Base-by-base conservation (phyloP, 2,329 filamentous ascomycete species). In the Ophiostoma novo-ulmi region DNA sequence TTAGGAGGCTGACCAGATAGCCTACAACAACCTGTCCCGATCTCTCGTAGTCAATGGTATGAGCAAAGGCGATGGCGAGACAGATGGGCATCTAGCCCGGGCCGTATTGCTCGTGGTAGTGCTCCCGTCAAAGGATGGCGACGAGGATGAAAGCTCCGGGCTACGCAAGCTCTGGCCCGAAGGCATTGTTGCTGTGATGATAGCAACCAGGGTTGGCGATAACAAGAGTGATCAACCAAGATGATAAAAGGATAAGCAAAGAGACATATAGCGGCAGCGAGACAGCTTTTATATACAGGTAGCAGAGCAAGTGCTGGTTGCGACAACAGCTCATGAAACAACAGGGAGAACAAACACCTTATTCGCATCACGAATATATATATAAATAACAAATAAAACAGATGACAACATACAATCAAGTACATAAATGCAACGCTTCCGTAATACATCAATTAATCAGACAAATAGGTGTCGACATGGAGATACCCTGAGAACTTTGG, bases 211-310 rank as follows among this genome's bases (percentile, higher is more conserved):
- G 13, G 58, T 17, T 63, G 58, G 26, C 13, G 13, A 63, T 35
- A 7, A 26, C 52, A 5, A 17, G 11, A 58, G n/a, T 1, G 14
- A 20, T 22, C 11, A 13, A 55, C 48, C 48, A n/a, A 55, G n/a
- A 4, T 2, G 22, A 31, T 2, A 61, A 26, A 14, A 55, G 52
- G 11, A 31, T 3, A 17, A 17, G 11, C 26, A 3, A 63, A 63
- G n/a, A 20, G n/a, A 8, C 35, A 63, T 63, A 36, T 63, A 63
- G 58, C 26, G 35, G n/a, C 10, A 8, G 13, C 52, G 52, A 13
- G 52, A 31, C 52, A 31, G 26, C 52, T 58, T 26, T 26, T 58
- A 58, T 58, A 58, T 58, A 58, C 52, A 58, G 22, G 44, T 58
- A 58, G 22, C n/a, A 58, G 13, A 58, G 52, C 52, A 26, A 31